A percentile compares a stretch with the other conserved stretches of the same genome.
These are phyloP conservation scores for Cordyceps cateniannulata DNA, from an alignment of 2,329 filamentous ascomycete species.

Conservation along the genomic window DNA sequence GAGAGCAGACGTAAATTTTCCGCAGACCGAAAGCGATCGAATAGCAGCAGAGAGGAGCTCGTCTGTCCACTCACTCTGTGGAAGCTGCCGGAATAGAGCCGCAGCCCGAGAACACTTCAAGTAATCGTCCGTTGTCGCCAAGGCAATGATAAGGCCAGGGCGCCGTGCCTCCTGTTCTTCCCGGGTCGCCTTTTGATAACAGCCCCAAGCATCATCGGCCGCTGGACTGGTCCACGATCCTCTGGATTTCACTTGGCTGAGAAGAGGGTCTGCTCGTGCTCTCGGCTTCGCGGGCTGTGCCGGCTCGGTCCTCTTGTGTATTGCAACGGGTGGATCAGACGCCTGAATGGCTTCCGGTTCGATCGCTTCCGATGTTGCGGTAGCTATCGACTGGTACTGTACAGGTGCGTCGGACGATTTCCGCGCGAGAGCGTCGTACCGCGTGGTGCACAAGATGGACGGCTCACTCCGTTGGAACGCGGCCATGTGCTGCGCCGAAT, in stretches of 20 bases:
- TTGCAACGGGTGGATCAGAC: background rate
- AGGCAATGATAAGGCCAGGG: slow-evolving; percentile 31
- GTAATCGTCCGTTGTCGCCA: slow-evolving; percentile 36
- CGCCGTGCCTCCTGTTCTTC: slow-evolving; percentile 23
- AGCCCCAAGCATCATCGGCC: slow-evolving; percentile 27
- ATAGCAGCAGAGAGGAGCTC: slow-evolving; percentile 34
- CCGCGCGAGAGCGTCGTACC: background rate
- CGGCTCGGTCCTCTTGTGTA: background rate
- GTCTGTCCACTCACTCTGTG: slow-evolving; percentile 32
- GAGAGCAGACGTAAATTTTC: slow-evolving; percentile 33
- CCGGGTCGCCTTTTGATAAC: slow-evolving; percentile 33
- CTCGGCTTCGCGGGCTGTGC: background rate
- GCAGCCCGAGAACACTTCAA: slow-evolving; percentile 40
- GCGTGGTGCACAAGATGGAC: background rate
- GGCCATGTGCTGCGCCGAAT: slow-evolving; percentile 5
- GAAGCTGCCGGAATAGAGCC: slow-evolving; percentile 36
- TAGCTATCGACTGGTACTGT: background rate
- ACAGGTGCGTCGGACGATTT: background rate
- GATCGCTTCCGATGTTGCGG: background rate
- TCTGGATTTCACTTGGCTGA: background rate
- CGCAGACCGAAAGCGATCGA: slow-evolving; percentile 34
- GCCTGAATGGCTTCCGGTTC: too few relatives aligned
- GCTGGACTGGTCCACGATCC: background rate
- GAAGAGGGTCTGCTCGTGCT: background rate
- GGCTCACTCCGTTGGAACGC: slow-evolving; percentile 1